Evolutionary conservation across 441 rosid genomes (phyloP), one percentile per base, ranked within the genome.

Genomic region (Gossypium davidsonii): DNA sequence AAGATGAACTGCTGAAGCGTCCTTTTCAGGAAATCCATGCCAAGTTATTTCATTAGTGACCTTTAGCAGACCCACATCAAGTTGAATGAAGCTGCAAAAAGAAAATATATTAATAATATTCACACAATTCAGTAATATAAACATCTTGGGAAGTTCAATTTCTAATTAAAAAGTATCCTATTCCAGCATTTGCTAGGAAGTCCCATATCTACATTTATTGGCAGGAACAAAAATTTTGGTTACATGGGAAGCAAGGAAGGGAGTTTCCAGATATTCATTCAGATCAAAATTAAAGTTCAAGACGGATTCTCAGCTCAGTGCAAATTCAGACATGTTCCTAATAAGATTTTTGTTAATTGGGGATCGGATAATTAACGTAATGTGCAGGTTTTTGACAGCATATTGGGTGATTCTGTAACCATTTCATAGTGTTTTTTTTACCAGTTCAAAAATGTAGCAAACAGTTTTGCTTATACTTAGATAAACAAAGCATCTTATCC

Each of bases 41-140:
- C 99, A 96, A 75, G 85, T 87, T 62, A 96, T 83, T 82, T 93
- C 94, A 92, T 96, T 96, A 75, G 93, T 85, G 73, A 96, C 83
- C 83, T 86, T 87, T 73, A 96, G 82, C 85, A 90, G 90, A 59
- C 97, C 97, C 76, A 96, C 83, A 82, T 96, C 99, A 66, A 96
- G 97, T 79, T 91, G 97, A 77, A 96, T 90, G 83, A 86, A 96
- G 80, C 99, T 96, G 92, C 84, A 85, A 66, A 12, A 31, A 25
- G 71, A 51, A 78, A 57, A 70, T 15, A 58, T 17, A 72, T 72
- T 55, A 73, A 26, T 70, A 71, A 65, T 20, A 59, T 76, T 80
- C 57, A 73, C 26, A 60, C 26, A 10, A 46, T 46, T 46, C 9
- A 46, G 31, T 23, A 66, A 7, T 46, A 46, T 3, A 7, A 34